phyloP scores from a whole-genome alignment of 208 protist genomes.

The Leishmania guyanensis region DNA sequence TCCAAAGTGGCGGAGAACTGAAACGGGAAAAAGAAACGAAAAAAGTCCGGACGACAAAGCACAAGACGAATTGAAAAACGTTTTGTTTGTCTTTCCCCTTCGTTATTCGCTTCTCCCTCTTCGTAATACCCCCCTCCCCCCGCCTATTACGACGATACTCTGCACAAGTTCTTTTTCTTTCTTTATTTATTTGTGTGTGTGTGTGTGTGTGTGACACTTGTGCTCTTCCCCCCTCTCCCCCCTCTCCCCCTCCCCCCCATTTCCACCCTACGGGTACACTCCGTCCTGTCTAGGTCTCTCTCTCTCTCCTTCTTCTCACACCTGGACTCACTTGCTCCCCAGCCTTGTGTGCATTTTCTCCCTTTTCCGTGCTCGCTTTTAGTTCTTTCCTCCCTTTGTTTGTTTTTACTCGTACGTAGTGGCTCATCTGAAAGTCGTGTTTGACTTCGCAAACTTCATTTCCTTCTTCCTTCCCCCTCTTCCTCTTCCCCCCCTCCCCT shows the following conservation, averaged over 20 bases:
- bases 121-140: too few species aligned
- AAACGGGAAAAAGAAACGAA: too few species aligned
- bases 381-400: not conserved
- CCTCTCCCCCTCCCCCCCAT: too few species aligned
- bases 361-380: not conserved
- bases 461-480: too few species aligned
- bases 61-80: not conserved
- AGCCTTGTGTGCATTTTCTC: not conserved
- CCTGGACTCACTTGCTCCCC: not conserved
- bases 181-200: too few species aligned
- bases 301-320: not conserved
- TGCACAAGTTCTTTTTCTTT: not conserved
- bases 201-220: not conserved
- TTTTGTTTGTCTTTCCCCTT: not conserved
- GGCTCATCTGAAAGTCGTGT: not conserved
- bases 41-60: too few species aligned
- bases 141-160: not conserved
- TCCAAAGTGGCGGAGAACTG: too few species aligned
- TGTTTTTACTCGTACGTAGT: too few species aligned
- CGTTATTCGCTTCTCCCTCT: too few species aligned
- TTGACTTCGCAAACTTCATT: not conserved
- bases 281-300: not conserved
- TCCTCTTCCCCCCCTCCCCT: too few species aligned
- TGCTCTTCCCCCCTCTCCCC: not conserved
- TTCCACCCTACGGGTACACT: not conserved